A percentile compares a stretch with the other conserved stretches of the same genome.
These are phyloP conservation scores for Colletotrichum salicis DNA, from an alignment of 2,329 filamentous ascomycete genomes.

Conservation along the genomic window DNA sequence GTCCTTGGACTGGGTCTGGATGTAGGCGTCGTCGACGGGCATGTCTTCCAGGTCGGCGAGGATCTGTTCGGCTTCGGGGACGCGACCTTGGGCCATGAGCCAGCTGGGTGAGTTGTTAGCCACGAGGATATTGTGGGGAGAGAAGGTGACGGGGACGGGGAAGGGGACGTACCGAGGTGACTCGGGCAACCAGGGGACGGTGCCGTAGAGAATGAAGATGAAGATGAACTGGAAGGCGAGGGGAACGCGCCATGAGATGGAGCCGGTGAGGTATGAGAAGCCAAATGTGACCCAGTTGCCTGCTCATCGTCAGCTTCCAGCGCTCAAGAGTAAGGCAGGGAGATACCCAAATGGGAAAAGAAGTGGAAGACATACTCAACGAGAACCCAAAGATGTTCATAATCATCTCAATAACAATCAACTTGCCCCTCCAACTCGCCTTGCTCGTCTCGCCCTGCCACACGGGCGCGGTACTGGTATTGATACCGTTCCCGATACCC, in stretches of 20 bases:
- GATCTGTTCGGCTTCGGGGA: constrained; percentile 44
- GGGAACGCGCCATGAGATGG: constrained; percentile 53
- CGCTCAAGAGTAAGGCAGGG: too few species aligned
- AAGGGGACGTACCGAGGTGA: constrained; percentile 41
- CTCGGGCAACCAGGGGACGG: constrained; percentile 45
- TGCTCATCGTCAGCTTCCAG: too few species aligned
- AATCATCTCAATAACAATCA: constrained; percentile 47
- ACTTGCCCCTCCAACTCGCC: constrained; percentile 44
- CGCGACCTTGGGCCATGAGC: constrained; percentile 40
- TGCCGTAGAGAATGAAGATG: constrained; percentile 44
- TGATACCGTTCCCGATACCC: constrained; percentile 59
- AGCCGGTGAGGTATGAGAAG: constrained; percentile 45
- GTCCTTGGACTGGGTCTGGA: constrained; percentile 42
- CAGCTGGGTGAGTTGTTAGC: constrained; percentile 30
- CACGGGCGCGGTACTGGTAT: constrained; percentile 48
- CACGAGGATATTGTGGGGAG: not conserved
- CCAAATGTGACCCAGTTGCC: constrained; percentile 52
- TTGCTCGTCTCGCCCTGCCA: constrained; percentile 51
- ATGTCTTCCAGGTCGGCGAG: constrained; percentile 42
- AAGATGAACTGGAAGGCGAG: constrained; percentile 57
- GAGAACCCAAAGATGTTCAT: constrained; percentile 46
- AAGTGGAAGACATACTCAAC: constrained; percentile 24
- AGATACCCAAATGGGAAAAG: too few species aligned
- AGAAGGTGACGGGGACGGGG: too few species aligned
- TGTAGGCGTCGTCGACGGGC: constrained; percentile 39